Evolutionary conservation across 495 filamentous ascomycete genomes (phyloP), one percentile per base, ranked within the genome.

Genomic region (Corynascus novoguineensis): DNA sequence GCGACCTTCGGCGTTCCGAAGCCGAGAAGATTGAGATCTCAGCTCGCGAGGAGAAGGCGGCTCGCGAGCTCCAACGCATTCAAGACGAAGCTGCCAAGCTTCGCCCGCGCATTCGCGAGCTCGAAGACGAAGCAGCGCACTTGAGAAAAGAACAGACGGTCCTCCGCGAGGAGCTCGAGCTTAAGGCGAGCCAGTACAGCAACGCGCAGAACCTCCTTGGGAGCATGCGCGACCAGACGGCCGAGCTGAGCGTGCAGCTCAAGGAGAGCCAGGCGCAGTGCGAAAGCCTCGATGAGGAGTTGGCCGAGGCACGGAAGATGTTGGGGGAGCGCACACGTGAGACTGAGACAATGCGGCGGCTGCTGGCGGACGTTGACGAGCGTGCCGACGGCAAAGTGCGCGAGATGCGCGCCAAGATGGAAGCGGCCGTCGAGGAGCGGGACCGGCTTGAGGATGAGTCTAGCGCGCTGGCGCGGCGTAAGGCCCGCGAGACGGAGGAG

Each of bases 291-390:
- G 92, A 97, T 61, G 93, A 98, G 73, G 93, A 97, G 66, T 77
- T 97, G 8, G 83, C 83, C 17, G 95, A 98, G 64, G 84, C 89
- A 14, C 91, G 95, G 57, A 81, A 90, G 45, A 81, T 97, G 49
- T 80, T 98, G n/a, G 82, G 77, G 40, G 95, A 97, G 71, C 85
- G 95, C 17, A 92, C 88, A n/a, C 83, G 93, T 22, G 95, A 98
- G 71, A 89, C 84, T 3, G 92, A 98, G 70, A 97, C 90, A 2
- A 97, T 98, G 92, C 82, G 93, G 35, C 79, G 90, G 24, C 76
- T 97, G 46, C 77, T 98, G 8, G 86, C 84, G 44, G 93, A 97
- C 55, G 89, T 90, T 22, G 91, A 97, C 66, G 79, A 86, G 53
- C 80, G 89, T 38, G 80, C 93, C 11, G 91, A 96, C 34, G 73